phyloP scores from a whole-genome alignment of 2,329 filamentous ascomycete species.

The Ampelomyces quisqualis region DNA sequence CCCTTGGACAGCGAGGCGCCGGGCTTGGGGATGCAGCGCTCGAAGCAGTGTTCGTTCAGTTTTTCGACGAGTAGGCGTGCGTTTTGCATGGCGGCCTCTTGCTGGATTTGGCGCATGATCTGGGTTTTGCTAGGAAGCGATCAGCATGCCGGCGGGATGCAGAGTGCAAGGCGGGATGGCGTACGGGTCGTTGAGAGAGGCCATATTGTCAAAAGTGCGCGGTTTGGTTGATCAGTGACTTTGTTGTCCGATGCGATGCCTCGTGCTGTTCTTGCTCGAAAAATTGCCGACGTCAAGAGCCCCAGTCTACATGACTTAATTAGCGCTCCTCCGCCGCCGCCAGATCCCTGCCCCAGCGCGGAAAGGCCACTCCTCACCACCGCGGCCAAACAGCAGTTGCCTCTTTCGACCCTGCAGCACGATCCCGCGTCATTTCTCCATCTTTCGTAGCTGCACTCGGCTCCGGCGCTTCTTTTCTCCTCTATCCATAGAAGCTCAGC shows the following conservation, averaged over 20 bases:
- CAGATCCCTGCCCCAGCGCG: constrained; percentile 28
- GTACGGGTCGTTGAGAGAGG: constrained; percentile 42
- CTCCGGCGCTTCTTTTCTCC: constrained; percentile 11
- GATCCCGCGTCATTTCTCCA: constrained; percentile 25
- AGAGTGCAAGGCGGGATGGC: not conserved
- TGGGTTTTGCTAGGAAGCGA: constrained; percentile 42
- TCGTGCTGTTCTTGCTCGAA: constrained; percentile 11
- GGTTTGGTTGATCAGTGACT: not conserved
- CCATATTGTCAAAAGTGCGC: constrained; percentile 24
- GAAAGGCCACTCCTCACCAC: constrained; percentile 40
- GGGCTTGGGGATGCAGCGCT: constrained; percentile 56
- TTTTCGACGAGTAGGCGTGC: constrained; percentile 55
- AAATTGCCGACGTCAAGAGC: constrained; percentile 37
- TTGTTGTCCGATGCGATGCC: no score
- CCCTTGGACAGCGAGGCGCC: constrained; percentile 52
- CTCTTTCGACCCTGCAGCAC: constrained; percentile 26
- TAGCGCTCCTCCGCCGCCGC: constrained; percentile 15
- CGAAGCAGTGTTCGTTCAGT: constrained; percentile 59
- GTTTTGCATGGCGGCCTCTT: constrained; percentile 55
- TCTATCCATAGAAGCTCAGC: constrained; percentile 28
- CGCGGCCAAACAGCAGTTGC: constrained; percentile 11
- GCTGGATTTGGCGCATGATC: constrained; percentile 55
- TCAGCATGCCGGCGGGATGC: not conserved
- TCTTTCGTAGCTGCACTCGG: constrained; percentile 22
- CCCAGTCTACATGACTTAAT: constrained; percentile 14